Evolutionary conservation across 352 stramenopile species (phyloP), one percentile per base, ranked within the genome.

Genomic region (Phytopythium cucurbitacearum): DNA sequence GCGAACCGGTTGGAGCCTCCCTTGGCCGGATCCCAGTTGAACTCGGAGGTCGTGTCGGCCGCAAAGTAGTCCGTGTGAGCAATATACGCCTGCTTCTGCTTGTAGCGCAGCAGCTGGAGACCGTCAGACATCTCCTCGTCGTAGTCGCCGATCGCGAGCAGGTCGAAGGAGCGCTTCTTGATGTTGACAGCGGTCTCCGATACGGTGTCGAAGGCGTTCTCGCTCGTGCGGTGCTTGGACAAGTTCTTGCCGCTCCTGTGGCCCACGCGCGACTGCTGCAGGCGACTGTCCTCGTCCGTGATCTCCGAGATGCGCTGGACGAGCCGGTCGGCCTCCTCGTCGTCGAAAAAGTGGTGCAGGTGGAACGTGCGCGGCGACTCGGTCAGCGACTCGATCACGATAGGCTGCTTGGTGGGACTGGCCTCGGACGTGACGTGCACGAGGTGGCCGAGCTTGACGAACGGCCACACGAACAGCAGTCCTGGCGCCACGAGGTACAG

Each of bases 31-130:
- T 95, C 76, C 73, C 84, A 94, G 62, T 91, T 87, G 54, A 87
- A 91, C 42, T 76, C 58, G 3, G 28, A 9, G 1, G 67, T 83
- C 48, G 82, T 80, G 32, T 71, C 59, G 34, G 72, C 53, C 6
- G 68, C 67, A 57, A 98, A 97, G 69, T 96, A 98, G 83, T 98
- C 95, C 33, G 88, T 80, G 76, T 99, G 95, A 12, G 85, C 69
- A 50, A 94, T 94, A 56, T 98, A 99, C 12, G 92, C 95, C 49
- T 96, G 94, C 56, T 91, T 97, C 51, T 94, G 76, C 62, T 98
- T 89, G 79, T 99, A 99, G 28, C 92, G 80, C 51, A 99, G 71
- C 51, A 98, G 78, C 67, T 99, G 94, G 15, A 98, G 80, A 10
- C 95, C 96, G 65, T 99, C 95, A 36, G 86, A 93, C 73, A 96